Percentiles rank a stretch among this genome's conserved stretches.
Conservation (phyloP, 768 basidiomycete genomes). For the Boletus pseudopeckii region DNA sequence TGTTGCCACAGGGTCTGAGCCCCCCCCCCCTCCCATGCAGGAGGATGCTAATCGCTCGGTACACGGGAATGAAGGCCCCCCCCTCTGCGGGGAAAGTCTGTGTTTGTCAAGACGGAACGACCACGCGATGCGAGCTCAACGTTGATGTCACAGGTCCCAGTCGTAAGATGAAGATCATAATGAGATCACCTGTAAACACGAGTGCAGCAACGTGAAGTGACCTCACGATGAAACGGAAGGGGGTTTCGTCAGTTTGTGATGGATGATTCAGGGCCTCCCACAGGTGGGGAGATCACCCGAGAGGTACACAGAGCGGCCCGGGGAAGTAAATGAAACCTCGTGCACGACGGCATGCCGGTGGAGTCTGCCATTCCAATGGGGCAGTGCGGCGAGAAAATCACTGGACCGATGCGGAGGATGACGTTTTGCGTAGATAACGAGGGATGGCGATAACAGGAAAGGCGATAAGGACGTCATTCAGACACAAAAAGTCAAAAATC, state of each 20-base stretch:
- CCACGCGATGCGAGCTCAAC: not conserved
- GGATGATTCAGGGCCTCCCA: not conserved
- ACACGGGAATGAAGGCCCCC: slow-evolving; percentile 13
- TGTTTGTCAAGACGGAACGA: not conserved
- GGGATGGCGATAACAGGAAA: slow-evolving; percentile 9
- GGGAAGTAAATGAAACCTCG: slow-evolving; percentile 21
- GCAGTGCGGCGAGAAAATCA: slow-evolving; percentile 21
- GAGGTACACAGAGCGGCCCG: slow-evolving; percentile 18
- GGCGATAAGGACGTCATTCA: slow-evolving; percentile 4
- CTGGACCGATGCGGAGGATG: slow-evolving; percentile 11
- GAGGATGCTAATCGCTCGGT: slow-evolving; percentile 4
- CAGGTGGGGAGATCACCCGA: slow-evolving; percentile 2
- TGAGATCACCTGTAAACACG: slow-evolving; percentile 1
- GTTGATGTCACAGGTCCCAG: slow-evolving; percentile 16
- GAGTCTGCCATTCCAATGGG: slow-evolving; percentile 2
- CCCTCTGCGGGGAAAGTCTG: slow-evolving; percentile 12
- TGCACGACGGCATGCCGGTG: slow-evolving; percentile 16
- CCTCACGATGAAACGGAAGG: slow-evolving; percentile 10
- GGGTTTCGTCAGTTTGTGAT: not conserved
- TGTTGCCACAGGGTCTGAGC: slow-evolving; percentile 10
- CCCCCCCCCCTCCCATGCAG: not conserved
- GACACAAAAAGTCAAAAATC: not conserved
- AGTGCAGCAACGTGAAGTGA: slow-evolving; percentile 12
- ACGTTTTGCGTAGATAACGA: slow-evolving; percentile 17
- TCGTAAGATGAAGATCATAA: not conserved